Evolutionary conservation across 2,329 filamentous ascomycete genomes (phyloP).

Genomic region (Cyanodermella asteris): DNA sequence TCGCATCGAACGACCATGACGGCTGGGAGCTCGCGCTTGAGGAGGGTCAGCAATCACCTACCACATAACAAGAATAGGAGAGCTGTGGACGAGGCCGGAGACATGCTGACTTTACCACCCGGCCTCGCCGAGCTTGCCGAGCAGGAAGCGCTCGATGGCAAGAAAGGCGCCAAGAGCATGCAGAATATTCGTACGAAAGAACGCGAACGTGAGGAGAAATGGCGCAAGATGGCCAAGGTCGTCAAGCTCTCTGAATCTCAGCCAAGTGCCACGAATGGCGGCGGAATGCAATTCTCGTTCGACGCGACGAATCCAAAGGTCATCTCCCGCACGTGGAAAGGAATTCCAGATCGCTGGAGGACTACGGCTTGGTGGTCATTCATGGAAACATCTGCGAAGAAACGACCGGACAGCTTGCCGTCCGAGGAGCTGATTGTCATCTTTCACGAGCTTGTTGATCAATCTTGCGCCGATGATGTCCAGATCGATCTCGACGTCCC

Average conservation of each 20-base stretch:
- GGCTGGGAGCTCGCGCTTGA: slow-evolving; percentile 22
- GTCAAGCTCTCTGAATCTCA: no score
- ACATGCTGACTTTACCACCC: slow-evolving; percentile 41
- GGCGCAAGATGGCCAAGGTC: slow-evolving; percentile 41
- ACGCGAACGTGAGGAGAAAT: slow-evolving; percentile 41
- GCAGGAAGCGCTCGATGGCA: slow-evolving; percentile 25
- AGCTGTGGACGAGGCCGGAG: slow-evolving; percentile 35
- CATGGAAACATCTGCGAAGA: slow-evolving; percentile 52
- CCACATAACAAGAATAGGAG: slow-evolving; percentile 32
- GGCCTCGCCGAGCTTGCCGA: slow-evolving; percentile 25
- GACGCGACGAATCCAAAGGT: slow-evolving; percentile 66
- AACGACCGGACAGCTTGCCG: slow-evolving; percentile 34
- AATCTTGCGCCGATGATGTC: slow-evolving; percentile 68
- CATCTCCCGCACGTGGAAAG: slow-evolving; percentile 87
- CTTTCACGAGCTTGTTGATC: slow-evolving; percentile 51
- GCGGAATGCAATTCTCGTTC: slow-evolving; percentile 53
- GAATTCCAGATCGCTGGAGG: slow-evolving; percentile 90
- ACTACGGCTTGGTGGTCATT: slow-evolving; percentile 90
- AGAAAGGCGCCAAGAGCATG: no score
- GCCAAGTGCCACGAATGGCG: no score
- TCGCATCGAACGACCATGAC: slow-evolving; percentile 19
- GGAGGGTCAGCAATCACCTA: slow-evolving; percentile 29
- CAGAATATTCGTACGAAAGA: no score
- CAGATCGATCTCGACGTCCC: slow-evolving; percentile 97
- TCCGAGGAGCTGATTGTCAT: slow-evolving; percentile 50